Base-by-base conservation (phyloP, 805 yeast genomes). In the Hanseniaspora singularis region DNA sequence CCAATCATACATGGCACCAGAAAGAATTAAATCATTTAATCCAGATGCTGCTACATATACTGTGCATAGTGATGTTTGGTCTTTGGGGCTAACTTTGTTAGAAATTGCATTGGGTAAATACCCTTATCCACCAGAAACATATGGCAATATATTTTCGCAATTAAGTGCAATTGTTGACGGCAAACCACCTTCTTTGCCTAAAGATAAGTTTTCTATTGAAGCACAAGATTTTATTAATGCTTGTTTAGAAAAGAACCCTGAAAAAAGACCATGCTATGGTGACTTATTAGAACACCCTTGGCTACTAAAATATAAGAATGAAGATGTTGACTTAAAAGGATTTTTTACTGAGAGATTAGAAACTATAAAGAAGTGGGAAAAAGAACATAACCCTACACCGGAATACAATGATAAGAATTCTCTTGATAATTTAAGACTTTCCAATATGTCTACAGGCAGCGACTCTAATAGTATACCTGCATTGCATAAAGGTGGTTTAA, bases 1-100 rank as follows among this genome's bases (percentile, higher is more conserved):
- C 64, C 98, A 92, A 64, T 82, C 95, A 1, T 89, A 89, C 63
- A 92, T 92, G 97, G 97, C 97, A 1, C 98, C 98, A 1, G 98
- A 89, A 61, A 74, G 98, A 58, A 92, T 92, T 55, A 78, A 79
- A 57, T 75, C 83, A 0, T 56, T 72, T 51, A 77, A 68, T 52
- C 89, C 87, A 1, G 87, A 81, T 57, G 88, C 77, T 53, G 70
- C 75, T 8, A 76, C 92, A 0, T 89, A 89, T 63, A 78, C 96
- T 1, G 95, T 87, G 3, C 96, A 89, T 58, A 80, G 94, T 9
- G 98, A 89, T 64, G 77, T 89, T 51, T 89, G 98, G 98, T 86
- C 96, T 0, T 64, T 89, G 37, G 98, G 97, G 0, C 69, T 89
- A 49, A 76, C 88, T 16, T 73, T 89, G 18, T 62, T 92, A 41